Evolutionary conservation across 768 basidiomycete genomes (phyloP).

Genomic region (Arthromyces matolae): DNA sequence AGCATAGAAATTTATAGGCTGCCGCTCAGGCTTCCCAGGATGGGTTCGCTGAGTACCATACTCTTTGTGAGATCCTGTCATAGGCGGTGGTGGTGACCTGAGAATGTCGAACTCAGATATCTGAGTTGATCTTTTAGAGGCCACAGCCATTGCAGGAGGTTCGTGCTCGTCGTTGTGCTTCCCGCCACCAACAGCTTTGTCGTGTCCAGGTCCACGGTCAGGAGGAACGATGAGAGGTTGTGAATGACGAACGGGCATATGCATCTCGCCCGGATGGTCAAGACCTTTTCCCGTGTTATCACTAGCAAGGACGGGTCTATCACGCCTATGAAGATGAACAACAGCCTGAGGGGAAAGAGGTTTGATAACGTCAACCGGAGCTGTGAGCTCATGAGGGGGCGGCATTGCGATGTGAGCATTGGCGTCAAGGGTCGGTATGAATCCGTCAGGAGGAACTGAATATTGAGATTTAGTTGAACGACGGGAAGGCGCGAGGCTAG

Average conservation of each 20-base stretch:
- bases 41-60: background rate
- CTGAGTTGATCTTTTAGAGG: conserved; percentile 31
- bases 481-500: conserved; percentile 12
- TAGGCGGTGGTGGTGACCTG: conserved; percentile 27
- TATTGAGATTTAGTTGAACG: conserved; percentile 22
- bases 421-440: conserved; percentile 41
- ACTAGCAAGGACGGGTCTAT: no score
- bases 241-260: no score
- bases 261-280: no score
- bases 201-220: background rate
- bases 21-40: background rate
- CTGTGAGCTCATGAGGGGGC: conserved; percentile 46
- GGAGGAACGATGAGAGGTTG: no score
- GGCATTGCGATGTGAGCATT: conserved; percentile 42
- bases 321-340: background rate
- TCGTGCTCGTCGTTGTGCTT: conserved; percentile 5
- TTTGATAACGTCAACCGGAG: conserved; percentile 1
- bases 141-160: conserved; percentile 21
- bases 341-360: background rate
- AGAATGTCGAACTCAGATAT: conserved; percentile 38
- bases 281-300: no score
- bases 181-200: background rate
- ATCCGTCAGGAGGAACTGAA: conserved; percentile 43
- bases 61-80: conserved; percentile 1
- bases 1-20: background rate